Evolutionary conservation across 1,284 basidiomycete genomes (phyloP).

Genomic region (Tilletia indica): DNA sequence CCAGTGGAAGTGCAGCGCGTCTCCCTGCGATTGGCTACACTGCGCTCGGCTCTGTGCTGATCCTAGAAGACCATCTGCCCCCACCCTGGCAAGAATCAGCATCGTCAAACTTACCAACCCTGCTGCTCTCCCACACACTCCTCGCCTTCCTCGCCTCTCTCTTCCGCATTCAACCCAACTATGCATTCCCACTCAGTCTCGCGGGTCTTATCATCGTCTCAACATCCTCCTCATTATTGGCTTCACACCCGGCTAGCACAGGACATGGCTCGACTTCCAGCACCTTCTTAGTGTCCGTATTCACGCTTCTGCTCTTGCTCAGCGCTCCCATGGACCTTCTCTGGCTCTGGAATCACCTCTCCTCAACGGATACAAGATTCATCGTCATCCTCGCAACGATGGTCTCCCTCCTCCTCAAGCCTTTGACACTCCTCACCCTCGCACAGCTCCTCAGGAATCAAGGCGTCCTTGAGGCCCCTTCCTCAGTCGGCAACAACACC

Average conservation of each 20-base stretch:
- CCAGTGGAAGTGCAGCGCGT: neutral
- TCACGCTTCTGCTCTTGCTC: neutral
- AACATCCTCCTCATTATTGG: neutral
- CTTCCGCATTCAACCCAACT: conserved; percentile 3
- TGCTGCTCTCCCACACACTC: neutral
- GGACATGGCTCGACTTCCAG: neutral
- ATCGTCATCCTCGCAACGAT: conserved; percentile 4
- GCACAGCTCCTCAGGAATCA: neutral
- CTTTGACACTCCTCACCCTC: conserved; percentile 2
- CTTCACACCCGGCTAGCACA: neutral
- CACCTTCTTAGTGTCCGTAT: conserved; percentile 1
- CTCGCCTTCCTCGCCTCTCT: conserved; percentile 3
- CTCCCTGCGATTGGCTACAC: neutral
- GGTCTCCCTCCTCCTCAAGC: conserved; percentile 13
- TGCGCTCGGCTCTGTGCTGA: neutral
- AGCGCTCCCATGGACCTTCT: neutral
- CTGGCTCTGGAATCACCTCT: conserved; percentile 9
- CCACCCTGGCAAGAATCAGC: conserved; percentile 1
- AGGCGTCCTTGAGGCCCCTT: neutral
- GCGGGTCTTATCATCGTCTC: conserved; percentile 7
- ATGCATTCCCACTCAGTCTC: conserved; percentile 3
- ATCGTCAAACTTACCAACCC: neutral
- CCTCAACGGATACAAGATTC: neutral
- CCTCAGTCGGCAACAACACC: neutral
- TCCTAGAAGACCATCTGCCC: conserved; percentile 1